Evolutionary conservation across 73 alveolate genomes (phyloP).

Genomic region (Stentor coeruleus): DNA sequence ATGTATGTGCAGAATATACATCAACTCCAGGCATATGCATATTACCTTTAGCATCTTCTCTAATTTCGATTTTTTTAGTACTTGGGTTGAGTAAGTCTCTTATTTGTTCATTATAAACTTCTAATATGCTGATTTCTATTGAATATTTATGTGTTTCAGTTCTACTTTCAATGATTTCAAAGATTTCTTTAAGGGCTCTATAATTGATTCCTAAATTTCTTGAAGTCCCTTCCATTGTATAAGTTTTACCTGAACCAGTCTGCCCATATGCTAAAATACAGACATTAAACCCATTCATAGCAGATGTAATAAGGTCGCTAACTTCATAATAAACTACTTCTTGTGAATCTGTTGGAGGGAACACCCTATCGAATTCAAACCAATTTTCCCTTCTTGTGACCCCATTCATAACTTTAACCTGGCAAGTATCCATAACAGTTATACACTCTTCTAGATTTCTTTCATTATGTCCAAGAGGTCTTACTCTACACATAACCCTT

Average conservation of each 20-base stretch:
- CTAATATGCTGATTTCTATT: slow-evolving; percentile 83
- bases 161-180: slow-evolving; percentile 74
- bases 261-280: slow-evolving; percentile 97
- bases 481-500: slow-evolving; percentile 86
- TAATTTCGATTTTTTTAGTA: slow-evolving; percentile 69
- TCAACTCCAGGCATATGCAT: slow-evolving; percentile 95
- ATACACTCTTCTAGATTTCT: background rate
- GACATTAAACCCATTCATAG: slow-evolving; percentile 93
- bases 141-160: slow-evolving; percentile 76
- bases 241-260: slow-evolving; percentile 98
- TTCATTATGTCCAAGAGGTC: slow-evolving; percentile 65
- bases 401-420: slow-evolving; percentile 1
- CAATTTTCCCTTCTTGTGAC: background rate
- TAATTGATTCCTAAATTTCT: slow-evolving; percentile 80
- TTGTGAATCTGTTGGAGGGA: slow-evolving; percentile 12
- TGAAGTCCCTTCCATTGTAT: slow-evolving; percentile 82
- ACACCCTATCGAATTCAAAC: slow-evolving; percentile 21
- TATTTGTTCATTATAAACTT: slow-evolving; percentile 89
- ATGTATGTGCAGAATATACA: slow-evolving; percentile 90
- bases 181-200: slow-evolving; percentile 86
- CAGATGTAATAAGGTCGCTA: slow-evolving; percentile 82
- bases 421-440: slow-evolving; percentile 22
- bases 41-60: slow-evolving; percentile 96
- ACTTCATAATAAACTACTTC: slow-evolving; percentile 36
- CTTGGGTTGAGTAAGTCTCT: slow-evolving; percentile 86